Evolutionary conservation across 1,139 yeast species (phyloP).

Genomic region (Tardiomyces digboiensis): DNA sequence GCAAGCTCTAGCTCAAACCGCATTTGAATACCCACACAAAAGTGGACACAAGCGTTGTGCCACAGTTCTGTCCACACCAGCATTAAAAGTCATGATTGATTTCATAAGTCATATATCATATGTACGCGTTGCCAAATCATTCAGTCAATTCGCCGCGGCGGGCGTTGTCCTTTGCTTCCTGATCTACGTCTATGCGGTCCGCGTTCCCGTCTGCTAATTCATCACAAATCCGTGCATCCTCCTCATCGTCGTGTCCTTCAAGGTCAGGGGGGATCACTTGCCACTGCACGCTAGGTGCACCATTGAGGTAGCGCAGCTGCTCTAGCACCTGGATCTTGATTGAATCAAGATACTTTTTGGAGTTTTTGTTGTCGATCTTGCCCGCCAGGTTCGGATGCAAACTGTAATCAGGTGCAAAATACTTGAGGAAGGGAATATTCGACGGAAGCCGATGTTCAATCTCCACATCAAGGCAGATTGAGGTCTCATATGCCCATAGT

Average conservation of each 20-base stretch:
- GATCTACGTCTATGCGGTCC: constrained; percentile 3
- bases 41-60: no score
- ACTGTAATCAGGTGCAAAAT: constrained; percentile 90
- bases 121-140: no score
- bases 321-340: constrained; percentile 71
- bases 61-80: no score
- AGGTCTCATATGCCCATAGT: constrained; percentile 93
- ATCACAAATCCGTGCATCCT: constrained; percentile 43
- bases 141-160: constrained; percentile 2
- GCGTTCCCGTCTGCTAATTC: constrained; percentile 37
- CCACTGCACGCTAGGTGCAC: constrained; percentile 96
- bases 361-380: constrained; percentile 77
- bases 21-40: no score
- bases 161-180: constrained; percentile 2
- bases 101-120: no score
- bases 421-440: constrained; percentile 69
- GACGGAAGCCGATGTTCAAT: constrained; percentile 71
- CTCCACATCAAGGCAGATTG: constrained; percentile 71
- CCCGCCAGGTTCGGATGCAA: constrained; percentile 89
- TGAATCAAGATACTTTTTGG: constrained; percentile 75
- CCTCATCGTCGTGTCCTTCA: constrained; percentile 54
- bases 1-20: no score
- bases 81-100: no score
- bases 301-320: constrained; percentile 69
- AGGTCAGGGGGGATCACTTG: constrained; percentile 81